Evolutionary conservation across 768 basidiomycete species (phyloP).

Genomic region (Mycena rosella): DNA sequence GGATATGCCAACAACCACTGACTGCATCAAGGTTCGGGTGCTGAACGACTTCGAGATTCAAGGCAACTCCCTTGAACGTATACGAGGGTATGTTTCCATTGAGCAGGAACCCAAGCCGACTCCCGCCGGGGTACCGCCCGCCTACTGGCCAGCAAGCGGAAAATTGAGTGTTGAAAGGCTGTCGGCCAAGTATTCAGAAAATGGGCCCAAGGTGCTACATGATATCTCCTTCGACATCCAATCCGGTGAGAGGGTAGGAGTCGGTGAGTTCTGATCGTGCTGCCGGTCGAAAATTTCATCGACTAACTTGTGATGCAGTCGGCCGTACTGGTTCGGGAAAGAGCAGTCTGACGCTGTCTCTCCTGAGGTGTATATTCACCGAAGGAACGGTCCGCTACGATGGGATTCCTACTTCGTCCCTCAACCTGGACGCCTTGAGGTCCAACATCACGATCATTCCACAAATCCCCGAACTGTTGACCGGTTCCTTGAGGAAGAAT

Average conservation of each 20-base stretch:
- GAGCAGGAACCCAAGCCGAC: slow-evolving; percentile 55
- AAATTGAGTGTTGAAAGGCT: slow-evolving; percentile 56
- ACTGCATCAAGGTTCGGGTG: slow-evolving; percentile 30
- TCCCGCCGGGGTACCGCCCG: slow-evolving; percentile 54
- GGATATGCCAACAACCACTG: not conserved
- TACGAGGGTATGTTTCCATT: slow-evolving; percentile 52
- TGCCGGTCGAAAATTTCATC: not conserved
- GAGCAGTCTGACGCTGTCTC: slow-evolving; percentile 56
- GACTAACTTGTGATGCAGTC: slow-evolving; percentile 31
- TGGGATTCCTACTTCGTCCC: slow-evolving; percentile 51
- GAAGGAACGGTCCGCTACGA: slow-evolving; percentile 54
- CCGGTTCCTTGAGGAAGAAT: not conserved
- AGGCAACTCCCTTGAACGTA: slow-evolving; percentile 40
- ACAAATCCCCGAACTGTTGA: slow-evolving; percentile 38
- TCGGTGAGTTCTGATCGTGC: slow-evolving; percentile 40
- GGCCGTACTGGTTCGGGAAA: slow-evolving; percentile 44
- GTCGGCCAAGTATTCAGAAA: slow-evolving; percentile 53
- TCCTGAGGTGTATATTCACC: slow-evolving; percentile 57
- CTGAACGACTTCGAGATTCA: slow-evolving; percentile 49
- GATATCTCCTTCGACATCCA: slow-evolving; percentile 54
- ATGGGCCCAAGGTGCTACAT: slow-evolving; percentile 35
- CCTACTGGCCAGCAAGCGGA: slow-evolving; percentile 65
- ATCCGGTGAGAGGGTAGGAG: slow-evolving; percentile 62
- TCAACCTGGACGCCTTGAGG: slow-evolving; percentile 61
- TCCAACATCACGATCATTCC: slow-evolving; percentile 61